Conservation (phyloP, 768 basidiomycete genomes). For the Termitomyces heimii region DNA sequence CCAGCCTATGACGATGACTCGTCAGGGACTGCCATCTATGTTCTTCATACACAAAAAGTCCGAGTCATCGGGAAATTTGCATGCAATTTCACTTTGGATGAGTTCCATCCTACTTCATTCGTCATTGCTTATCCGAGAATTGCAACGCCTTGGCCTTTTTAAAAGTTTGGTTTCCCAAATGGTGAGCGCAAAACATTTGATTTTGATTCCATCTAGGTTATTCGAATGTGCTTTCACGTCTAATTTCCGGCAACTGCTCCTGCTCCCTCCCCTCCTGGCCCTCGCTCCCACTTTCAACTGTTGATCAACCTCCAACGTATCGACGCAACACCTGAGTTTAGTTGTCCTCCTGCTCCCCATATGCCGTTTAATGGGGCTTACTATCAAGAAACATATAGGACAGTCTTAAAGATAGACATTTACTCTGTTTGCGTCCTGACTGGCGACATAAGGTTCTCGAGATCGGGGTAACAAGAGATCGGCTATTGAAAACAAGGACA, state of each 20-base stretch:
- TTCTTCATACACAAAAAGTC: conserved; percentile 17
- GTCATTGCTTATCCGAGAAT: conserved; percentile 20
- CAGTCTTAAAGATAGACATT: background rate
- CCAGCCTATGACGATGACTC: background rate
- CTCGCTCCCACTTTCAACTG: background rate
- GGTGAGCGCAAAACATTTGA: conserved; percentile 25
- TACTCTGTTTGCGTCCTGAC: background rate
- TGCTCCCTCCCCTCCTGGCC: background rate
- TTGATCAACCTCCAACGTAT: background rate
- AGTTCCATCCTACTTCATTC: conserved; percentile 14
- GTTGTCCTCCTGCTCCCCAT: conserved; percentile 2
- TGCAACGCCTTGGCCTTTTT: conserved; percentile 23
- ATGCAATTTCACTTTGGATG: conserved; percentile 28
- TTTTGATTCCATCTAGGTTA: conserved; percentile 28
- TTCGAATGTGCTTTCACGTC: conserved; percentile 37
- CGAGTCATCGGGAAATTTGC: conserved; percentile 6
- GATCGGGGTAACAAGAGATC: background rate
- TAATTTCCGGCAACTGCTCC: background rate
- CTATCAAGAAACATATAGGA: background rate
- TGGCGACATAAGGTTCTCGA: background rate
- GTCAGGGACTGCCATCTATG: conserved; percentile 29
- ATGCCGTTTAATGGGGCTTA: background rate
- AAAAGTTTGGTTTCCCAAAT: conserved; percentile 20
- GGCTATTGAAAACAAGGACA: background rate
- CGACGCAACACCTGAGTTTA: conserved; percentile 5